phyloP scores from a whole-genome alignment of 2,329 filamentous ascomycete species.

The Endocalyx cinctus region DNA sequence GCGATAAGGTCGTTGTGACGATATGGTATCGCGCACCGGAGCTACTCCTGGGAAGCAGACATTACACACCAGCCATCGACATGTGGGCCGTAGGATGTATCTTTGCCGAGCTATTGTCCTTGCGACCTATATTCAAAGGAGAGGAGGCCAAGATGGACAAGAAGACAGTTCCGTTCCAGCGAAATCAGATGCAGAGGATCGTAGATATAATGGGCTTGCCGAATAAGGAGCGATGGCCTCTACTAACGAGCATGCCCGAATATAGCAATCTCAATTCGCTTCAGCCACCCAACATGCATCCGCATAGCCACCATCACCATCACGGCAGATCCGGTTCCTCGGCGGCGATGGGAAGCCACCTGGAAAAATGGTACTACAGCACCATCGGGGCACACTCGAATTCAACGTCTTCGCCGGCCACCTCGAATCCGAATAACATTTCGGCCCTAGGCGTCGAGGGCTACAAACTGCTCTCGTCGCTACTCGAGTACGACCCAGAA shows the following conservation, averaged over 20 bases:
- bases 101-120: constrained; percentile 85
- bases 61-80: constrained; percentile 96
- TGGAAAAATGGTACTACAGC: constrained; percentile 78
- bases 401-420: constrained; percentile 39
- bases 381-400: constrained; percentile 58
- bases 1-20: constrained; percentile 97
- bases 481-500: constrained; percentile 90
- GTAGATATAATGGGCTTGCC: constrained; percentile 93
- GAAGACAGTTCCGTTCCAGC: constrained; percentile 94
- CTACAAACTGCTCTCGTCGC: constrained; percentile 71
- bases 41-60: constrained; percentile 82
- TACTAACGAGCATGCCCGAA: constrained; percentile 81
- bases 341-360: constrained; percentile 36
- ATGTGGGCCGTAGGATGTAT: constrained; percentile 98
- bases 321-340: constrained; percentile 23
- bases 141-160: constrained; percentile 99
- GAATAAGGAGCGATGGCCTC: constrained; percentile 82
- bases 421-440: constrained; percentile 29
- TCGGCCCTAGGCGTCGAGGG: constrained; percentile 69
- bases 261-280: constrained; percentile 64
- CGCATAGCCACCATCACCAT: constrained; percentile 29
- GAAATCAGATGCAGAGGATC: constrained; percentile 99
- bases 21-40: constrained; percentile 99
- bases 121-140: constrained; percentile 95
- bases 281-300: constrained; percentile 41